Evolutionary conservation across 2,329 filamentous ascomycete species (phyloP), one percentile per base, ranked within the genome.

Genomic region (Akanthomyces lecanii): DNA sequence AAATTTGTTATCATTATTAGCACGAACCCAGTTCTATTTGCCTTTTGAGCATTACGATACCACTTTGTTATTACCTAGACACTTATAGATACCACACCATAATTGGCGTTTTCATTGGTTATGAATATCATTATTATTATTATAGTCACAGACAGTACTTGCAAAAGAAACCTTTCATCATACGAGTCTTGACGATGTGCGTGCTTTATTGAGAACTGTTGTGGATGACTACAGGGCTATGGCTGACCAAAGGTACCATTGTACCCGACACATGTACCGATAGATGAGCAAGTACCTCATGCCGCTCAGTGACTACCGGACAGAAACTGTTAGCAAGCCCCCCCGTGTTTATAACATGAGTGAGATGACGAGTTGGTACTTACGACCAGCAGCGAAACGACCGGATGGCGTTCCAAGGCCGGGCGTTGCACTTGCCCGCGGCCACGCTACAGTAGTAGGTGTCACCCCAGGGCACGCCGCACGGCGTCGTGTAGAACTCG

Each of bases 401-500:
- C 1, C 10, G 23, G 40, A 59, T 59, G 42, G 23, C 44, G 3
- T 45, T 16, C 56, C 56, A 59, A 7, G 25, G 42, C n/a, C 45
- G 21, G 30, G 56, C n/a, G 56, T 59, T 30, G 45, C 56, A 59
- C 14, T 21, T 12, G 11, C 54, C 54, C n/a, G 36, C 18, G n/a
- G n/a, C 45, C 2, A 59, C 56, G 40, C 56, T 50, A 44, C 56
- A 59, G 42, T 50, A 21, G 56, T 59, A 59, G 3, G 8, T 59
- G 21, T 21, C 21, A 25, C 56, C 56, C 11, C 14, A 50, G 42
- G 56, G 56, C 14, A n/a, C 21, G 10, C 42, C 44, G 45, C 56
- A 59, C 16, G 40, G 14, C 11, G 56, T 59, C 25, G 56, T 59
- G 44, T 59, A 59, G 28, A 59, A 59, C 45, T 59, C 56, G 56